These are phyloP conservation scores for Suillus placidus DNA, from an alignment of 768 basidiomycete genomes.

Conservation along the genomic window DNA sequence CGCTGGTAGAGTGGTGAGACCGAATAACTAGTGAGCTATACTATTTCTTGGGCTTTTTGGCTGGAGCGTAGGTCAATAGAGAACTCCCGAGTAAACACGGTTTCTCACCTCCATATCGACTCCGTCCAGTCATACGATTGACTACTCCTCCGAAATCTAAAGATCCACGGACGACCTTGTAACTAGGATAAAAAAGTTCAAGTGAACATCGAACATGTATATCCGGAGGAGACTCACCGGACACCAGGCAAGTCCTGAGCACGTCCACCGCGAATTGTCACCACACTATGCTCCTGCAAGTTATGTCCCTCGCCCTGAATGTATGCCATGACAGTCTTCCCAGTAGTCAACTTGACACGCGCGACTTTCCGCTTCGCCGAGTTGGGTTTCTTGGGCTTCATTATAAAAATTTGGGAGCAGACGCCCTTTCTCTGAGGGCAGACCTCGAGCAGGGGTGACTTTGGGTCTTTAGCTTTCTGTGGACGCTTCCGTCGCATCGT, in stretches of 20 bases:
- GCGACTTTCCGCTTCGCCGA: constrained; percentile 98
- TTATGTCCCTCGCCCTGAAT: constrained; percentile 98
- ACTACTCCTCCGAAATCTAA: constrained; percentile 91
- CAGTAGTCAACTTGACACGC: constrained; percentile 87
- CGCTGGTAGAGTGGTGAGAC: not conserved
- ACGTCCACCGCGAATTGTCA: constrained; percentile 91
- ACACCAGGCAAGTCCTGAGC: constrained; percentile 98
- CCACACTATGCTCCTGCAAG: constrained; percentile 96
- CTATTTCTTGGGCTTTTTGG: constrained; percentile 86
- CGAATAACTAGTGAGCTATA: not conserved
- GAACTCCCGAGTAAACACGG: not conserved
- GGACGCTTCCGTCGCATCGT: constrained; percentile 78
- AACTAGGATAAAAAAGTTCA: constrained; percentile 49
- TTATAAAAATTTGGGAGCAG: constrained; percentile 76
- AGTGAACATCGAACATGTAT: not conserved
- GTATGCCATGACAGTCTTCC: constrained; percentile 89
- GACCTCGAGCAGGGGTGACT: constrained; percentile 78
- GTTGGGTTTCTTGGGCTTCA: constrained; percentile 96
- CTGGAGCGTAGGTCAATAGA: constrained; percentile 33
- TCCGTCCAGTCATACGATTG: constrained; percentile 76
- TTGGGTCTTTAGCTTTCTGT: constrained; percentile 44
- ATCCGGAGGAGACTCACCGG: constrained; percentile 55
- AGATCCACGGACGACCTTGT: constrained; percentile 93
- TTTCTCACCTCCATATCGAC: constrained; percentile 85
- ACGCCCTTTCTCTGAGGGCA: constrained; percentile 93